Base-by-base conservation (phyloP, 176 grass and related monocot species). In the Phyllostachys edulis region DNA sequence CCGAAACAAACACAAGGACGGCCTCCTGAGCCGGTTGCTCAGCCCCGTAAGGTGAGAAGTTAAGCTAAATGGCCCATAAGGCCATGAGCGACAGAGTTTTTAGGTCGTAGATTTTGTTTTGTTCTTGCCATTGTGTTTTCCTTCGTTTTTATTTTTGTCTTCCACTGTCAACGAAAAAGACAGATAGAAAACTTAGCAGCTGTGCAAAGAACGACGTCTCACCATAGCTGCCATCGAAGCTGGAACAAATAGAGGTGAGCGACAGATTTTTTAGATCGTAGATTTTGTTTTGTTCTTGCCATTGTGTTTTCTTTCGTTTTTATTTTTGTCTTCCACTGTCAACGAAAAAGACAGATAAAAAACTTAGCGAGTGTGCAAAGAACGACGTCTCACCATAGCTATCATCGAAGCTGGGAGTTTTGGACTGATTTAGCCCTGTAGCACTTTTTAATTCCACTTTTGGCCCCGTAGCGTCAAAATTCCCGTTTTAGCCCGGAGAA, bases 351-450 rank as follows among this genome's bases (percentile, higher is more conserved):
- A 9, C 1, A 5, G 80, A 16, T 2, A 12, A 65, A 78, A 78
- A 85, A 45, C 49, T 12, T 57, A 39, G 40, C 75, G n/a, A 78
- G 36, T 18, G 68, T 63, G 10, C 23, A 66, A 59, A 44, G 23
- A 67, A 46, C 24, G 49, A 67, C 34, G 16, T 65, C 23, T 67
- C 60, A 81, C 69, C 65, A 54, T 10, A 79, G 75, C 65, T 78
- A 24, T 59, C 78, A 41, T 29, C 12, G 6, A 17, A 73, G 69
- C 40, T 38, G 81, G 81, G n/a, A n/a, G n/a, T n/a, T n/a, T n/a
- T n/a, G n/a, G n/a, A n/a, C n/a, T n/a, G n/a, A n/a, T n/a, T n/a
- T n/a, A n/a, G n/a, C n/a, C n/a, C n/a, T n/a, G n/a, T n/a, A n/a
- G n/a, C n/a, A n/a, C n/a, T n/a, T n/a, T n/a, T n/a, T n/a, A n/a